Conservation (phyloP, 2,329 filamentous ascomycete genomes). For the Akanthomyces lecanii region DNA sequence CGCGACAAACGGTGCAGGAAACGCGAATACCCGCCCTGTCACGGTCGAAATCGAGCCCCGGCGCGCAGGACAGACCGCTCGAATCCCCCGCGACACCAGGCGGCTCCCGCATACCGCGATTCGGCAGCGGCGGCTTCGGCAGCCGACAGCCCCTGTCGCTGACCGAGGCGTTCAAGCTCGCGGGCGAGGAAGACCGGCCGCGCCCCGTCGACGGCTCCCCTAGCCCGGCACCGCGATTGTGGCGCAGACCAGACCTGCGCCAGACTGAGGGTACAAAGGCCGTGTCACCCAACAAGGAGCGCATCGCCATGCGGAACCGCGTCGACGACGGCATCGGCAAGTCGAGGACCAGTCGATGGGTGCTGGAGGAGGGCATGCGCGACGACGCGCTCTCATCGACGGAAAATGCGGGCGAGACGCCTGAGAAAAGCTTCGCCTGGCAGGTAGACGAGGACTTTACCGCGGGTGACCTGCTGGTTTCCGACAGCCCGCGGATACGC, state of each 20-base stretch:
- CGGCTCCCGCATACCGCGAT: constrained; percentile 32
- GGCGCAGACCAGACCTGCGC: constrained; percentile 29
- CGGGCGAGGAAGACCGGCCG: constrained; percentile 26
- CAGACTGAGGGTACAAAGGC: constrained; percentile 27
- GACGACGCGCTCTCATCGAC: constrained; percentile 32
- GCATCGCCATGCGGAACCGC: constrained; percentile 14
- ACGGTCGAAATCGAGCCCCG: constrained; percentile 11
- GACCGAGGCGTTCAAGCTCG: constrained; percentile 38
- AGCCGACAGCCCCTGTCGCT: constrained; percentile 34
- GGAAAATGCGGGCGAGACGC: constrained; percentile 32
- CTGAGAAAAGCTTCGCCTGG: constrained; percentile 53
- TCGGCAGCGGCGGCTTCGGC: constrained; percentile 18
- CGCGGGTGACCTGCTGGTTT: constrained; percentile 50
- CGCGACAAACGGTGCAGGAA: constrained; percentile 9
- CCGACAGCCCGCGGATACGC: constrained; percentile 51
- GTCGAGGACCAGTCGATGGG: constrained; percentile 21
- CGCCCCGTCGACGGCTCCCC: constrained; percentile 41
- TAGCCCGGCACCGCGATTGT: constrained; percentile 46
- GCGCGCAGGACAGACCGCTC: constrained; percentile 20
- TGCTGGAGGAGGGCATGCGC: constrained; percentile 13
- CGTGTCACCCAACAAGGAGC: constrained; percentile 10
- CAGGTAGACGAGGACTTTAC: constrained; percentile 56
- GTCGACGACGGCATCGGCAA: constrained; percentile 10
- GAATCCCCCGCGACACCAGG: constrained; percentile 21
- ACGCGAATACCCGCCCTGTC: not conserved